Evolutionary conservation across 164 flowering plant species (phyloP).

Genomic region (Magnolia kwangsiensis): DNA sequence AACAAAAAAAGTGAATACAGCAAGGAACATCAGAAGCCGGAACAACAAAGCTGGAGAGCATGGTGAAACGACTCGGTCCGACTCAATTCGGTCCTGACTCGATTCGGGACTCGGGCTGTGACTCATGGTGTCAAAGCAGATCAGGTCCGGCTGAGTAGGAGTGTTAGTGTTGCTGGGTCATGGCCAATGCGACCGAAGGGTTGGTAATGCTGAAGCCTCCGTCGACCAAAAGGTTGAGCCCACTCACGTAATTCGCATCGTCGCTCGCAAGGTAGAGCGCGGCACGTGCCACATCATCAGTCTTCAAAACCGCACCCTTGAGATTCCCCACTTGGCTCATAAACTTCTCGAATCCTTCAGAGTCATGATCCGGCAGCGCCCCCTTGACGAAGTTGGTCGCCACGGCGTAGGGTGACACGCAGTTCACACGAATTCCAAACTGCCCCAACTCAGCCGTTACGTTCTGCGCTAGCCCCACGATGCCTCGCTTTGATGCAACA

Average conservation of each 20-base stretch:
- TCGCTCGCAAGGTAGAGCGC: slow-evolving; percentile 23
- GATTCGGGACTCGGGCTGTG: too few relatives aligned
- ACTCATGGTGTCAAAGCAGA: too few relatives aligned
- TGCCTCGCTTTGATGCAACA: slow-evolving; percentile 29
- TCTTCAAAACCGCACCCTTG: slow-evolving; percentile 9
- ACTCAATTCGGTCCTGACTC: too few relatives aligned
- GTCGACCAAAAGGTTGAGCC: slow-evolving; percentile 22
- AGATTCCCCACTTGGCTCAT: slow-evolving; percentile 11
- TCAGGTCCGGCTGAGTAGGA: background rate
- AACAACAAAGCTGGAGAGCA: too few relatives aligned
- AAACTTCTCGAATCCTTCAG: slow-evolving; percentile 3
- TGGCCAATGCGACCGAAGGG: slow-evolving; percentile 8
- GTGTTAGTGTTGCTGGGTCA: background rate
- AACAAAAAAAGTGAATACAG: too few relatives aligned
- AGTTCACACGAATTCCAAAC: slow-evolving; percentile 49
- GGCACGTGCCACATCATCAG: slow-evolving; percentile 16
- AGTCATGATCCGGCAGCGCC: background rate
- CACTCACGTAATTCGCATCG: slow-evolving; percentile 21
- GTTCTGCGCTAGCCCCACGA: slow-evolving; percentile 34
- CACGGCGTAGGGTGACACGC: slow-evolving; percentile 38
- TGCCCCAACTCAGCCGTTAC: slow-evolving; percentile 42
- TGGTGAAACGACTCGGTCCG: too few relatives aligned
- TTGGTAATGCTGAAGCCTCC: slow-evolving; percentile 21
- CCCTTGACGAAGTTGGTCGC: slow-evolving; percentile 11
- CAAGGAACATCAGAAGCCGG: too few relatives aligned